Evolutionary conservation across 2,329 filamentous ascomycete genomes (phyloP).

Genomic region (Mariannaea sp.): DNA sequence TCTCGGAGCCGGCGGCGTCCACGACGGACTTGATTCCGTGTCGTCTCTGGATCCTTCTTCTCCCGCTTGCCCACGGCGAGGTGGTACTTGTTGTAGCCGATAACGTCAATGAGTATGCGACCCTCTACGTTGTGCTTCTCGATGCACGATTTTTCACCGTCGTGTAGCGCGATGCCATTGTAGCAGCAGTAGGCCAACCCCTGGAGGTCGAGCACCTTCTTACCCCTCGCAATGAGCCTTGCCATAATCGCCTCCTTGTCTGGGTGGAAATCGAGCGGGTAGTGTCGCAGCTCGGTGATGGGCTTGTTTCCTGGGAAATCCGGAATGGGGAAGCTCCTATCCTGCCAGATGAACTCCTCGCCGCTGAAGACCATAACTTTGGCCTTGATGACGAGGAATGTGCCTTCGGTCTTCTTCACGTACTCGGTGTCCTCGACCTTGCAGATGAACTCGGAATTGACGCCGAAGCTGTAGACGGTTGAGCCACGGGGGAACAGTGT

Average conservation of each 20-base stretch:
- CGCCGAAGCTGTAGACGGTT: constrained; percentile 45
- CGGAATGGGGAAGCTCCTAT: constrained; percentile 38
- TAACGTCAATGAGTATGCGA: constrained; percentile 47
- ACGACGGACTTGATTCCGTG: constrained; percentile 28
- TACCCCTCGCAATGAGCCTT: constrained; percentile 43
- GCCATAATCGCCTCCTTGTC: constrained; percentile 38
- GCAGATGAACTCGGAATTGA: constrained; percentile 49
- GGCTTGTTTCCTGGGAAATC: constrained; percentile 48
- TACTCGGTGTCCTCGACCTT: constrained; percentile 46
- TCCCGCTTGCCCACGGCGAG: constrained; percentile 44
- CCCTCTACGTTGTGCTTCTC: constrained; percentile 48
- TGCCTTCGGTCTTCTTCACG: constrained; percentile 11
- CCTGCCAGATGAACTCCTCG: constrained; percentile 48
- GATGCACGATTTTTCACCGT: constrained; percentile 14
- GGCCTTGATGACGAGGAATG: constrained; percentile 36
- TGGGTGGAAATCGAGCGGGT: constrained; percentile 43
- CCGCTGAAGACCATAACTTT: constrained; percentile 49
- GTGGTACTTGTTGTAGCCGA: constrained; percentile 50
- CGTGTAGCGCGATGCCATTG: constrained; percentile 46
- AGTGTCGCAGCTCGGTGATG: constrained; percentile 46
- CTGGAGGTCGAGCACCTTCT: constrained; percentile 49
- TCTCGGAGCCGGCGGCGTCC: neutral
- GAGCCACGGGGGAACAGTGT: constrained; percentile 49
- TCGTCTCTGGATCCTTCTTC: constrained; percentile 38
- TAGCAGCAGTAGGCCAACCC: constrained; percentile 49